Evolutionary conservation across 331 rosid species (phyloP).

Genomic region (Dryas integrifolia): DNA sequence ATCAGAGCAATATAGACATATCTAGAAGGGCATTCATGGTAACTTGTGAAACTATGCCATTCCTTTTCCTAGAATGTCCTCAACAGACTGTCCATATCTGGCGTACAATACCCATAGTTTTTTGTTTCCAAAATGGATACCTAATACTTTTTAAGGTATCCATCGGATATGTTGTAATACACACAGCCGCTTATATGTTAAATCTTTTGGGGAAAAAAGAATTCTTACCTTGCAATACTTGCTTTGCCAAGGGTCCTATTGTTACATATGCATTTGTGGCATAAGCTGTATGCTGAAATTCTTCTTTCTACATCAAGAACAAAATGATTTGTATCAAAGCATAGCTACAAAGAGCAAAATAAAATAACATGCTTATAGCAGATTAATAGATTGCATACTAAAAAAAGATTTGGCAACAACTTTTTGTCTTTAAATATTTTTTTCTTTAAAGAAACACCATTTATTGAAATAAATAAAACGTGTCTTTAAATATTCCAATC

Average conservation of each 20-base stretch:
- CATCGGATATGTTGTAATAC: not conserved
- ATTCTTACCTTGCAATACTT: constrained; percentile 67
- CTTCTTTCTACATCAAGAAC: constrained; percentile 74
- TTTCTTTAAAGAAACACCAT: too few relatives aligned
- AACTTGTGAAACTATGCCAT: not conserved
- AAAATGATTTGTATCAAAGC: constrained; percentile 12
- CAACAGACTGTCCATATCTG: not conserved
- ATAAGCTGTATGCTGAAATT: constrained; percentile 92
- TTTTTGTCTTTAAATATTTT: not conserved
- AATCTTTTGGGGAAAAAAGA: not conserved
- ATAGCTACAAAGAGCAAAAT: constrained; percentile 13
- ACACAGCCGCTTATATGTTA: not conserved
- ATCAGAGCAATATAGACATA: too few relatives aligned
- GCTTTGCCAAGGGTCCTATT: constrained; percentile 64
- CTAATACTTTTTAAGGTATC: not conserved
- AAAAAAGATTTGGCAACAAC: not conserved
- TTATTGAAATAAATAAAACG: too few relatives aligned
- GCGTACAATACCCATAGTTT: not conserved
- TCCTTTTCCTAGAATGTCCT: not conserved
- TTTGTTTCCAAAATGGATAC: not conserved
- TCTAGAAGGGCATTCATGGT: not conserved
- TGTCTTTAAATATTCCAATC: too few relatives aligned
- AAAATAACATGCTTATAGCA: constrained; percentile 4
- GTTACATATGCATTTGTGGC: constrained; percentile 80
- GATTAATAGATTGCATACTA: not conserved